Evolutionary conservation across 78 protist species (phyloP).

Genomic region (Anaeramoeba ignava): DNA sequence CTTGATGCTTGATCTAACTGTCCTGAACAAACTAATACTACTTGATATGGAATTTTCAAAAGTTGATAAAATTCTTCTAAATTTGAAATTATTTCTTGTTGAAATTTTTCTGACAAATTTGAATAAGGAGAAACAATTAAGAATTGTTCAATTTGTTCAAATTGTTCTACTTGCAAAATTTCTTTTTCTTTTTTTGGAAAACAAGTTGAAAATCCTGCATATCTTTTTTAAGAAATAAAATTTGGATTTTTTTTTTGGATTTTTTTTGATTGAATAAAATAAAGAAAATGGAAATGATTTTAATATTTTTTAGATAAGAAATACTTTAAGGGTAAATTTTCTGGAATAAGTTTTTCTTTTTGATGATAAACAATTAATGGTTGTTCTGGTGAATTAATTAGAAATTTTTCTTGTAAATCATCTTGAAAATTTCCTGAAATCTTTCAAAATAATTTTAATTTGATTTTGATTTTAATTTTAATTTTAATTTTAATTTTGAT

Average conservation of each 20-base stretch:
- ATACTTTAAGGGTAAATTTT: conserved; percentile 28
- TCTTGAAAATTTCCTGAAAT: conserved; percentile 70
- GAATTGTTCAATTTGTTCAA: conserved; percentile 99
- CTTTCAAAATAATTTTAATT: conserved; percentile 7
- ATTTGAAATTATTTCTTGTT: conserved; percentile 73
- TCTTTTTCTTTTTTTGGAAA: conserved; percentile 99
- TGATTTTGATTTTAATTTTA: no score
- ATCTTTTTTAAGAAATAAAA: conserved; percentile 16
- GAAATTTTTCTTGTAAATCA: conserved; percentile 38
- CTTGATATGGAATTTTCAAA: conserved; percentile 84
- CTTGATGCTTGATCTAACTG: conserved; percentile 97
- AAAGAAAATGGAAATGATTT: background rate
- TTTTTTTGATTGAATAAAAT: conserved; percentile 11
- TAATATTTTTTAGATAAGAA: background rate
- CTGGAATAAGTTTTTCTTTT: conserved; percentile 35
- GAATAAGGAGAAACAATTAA: conserved; percentile 66
- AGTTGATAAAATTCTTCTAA: conserved; percentile 79
- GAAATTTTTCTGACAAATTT: conserved; percentile 74
- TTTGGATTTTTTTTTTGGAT: no score
- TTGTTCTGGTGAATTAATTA: conserved; percentile 99
- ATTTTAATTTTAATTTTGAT: background rate
- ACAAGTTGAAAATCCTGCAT: conserved; percentile 93
- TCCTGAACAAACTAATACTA: conserved; percentile 90
- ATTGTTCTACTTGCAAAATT: conserved; percentile 98
- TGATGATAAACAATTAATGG: conserved; percentile 92